Evolutionary conservation across 108 stramenopile species (phyloP).

Genomic region (Nitzschia sp.): DNA sequence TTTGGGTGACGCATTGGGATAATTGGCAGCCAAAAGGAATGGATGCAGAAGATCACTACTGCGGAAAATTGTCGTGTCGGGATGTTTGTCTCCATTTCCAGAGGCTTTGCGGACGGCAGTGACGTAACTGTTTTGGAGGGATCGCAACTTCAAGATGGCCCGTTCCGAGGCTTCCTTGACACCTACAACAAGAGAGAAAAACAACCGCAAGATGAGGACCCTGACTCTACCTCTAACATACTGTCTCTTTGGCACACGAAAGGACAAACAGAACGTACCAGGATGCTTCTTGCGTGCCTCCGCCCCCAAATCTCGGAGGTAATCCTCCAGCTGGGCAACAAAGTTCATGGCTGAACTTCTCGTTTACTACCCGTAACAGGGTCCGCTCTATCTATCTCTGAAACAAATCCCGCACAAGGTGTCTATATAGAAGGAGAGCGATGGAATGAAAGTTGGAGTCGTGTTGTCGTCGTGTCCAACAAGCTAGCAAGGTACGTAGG

Average conservation of each 20-base stretch:
- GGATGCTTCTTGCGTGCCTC: constrained; percentile 86
- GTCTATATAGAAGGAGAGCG: too few species aligned
- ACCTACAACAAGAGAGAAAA: constrained; percentile 30
- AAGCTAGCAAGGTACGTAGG: too few species aligned
- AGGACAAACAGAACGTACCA: constrained; percentile 37
- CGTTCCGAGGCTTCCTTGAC: constrained; percentile 85
- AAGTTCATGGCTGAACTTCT: constrained; percentile 64
- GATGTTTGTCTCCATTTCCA: constrained; percentile 43
- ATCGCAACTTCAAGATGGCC: constrained; percentile 75
- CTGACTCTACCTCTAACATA: too few species aligned
- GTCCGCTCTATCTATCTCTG: too few species aligned
- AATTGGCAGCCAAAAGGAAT: constrained; percentile 77
- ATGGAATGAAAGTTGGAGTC: too few species aligned
- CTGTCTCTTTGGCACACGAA: too few species aligned
- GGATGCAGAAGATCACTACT: constrained; percentile 79
- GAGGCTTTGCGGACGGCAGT: constrained; percentile 75
- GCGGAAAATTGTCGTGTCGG: constrained; percentile 77
- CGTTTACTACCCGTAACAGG: too few species aligned
- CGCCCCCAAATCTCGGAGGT: constrained; percentile 82
- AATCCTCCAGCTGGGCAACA: constrained; percentile 84
- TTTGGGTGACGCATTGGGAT: constrained; percentile 68
- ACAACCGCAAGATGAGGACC: not conserved
- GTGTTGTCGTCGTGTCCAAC: too few species aligned
- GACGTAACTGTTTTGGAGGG: constrained; percentile 75
- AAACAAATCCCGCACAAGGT: too few species aligned